Evolutionary conservation across 805 yeast species (phyloP), one percentile per base, ranked within the genome.

Genomic region (Metschnikowia lachancei): DNA sequence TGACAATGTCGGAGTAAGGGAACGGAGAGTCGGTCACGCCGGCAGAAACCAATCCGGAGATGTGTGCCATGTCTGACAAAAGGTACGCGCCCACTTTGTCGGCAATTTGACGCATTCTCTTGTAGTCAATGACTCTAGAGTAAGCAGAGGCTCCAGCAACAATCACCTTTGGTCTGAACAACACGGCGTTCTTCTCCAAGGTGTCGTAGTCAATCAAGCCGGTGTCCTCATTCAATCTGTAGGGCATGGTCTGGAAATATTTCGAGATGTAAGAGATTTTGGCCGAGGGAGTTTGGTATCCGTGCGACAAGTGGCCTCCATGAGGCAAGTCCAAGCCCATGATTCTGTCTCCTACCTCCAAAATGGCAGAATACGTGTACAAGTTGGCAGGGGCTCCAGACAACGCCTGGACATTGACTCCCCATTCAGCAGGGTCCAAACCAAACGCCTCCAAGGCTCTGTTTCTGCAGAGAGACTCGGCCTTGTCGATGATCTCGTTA

Each of bases 241-340:
- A 92, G 29, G 99, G 99, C 97, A 92, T 91, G 43, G 97, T 90
- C 72, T 89, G 94, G 74, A 92, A 92, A 73, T 92, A 92, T 61
- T 89, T 92, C 44, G 97, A 90, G 57, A 92, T 83, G 63, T 81
- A 87, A 33, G 96, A 87, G 63, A 92, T 91, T 76, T 91, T 91
- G 62, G 91, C 85, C 53, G 87, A 72, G 51, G 85, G 83, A 44
- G 96, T 87, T 75, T 90, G 97, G 74, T 92, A 92, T 58, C 99
- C 99, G 66, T 92, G 99, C 36, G 96, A 87, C 66, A 92, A 80
- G 68, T 92, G 99, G 56, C 99, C 99, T 61, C 99, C 99, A 62
- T 92, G 97, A 51, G 99, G 98, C 64, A 92, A 80, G 67, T 92
- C 98, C 54, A 92, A 80, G 60, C 99, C 99, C 99, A 92, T 92